These are phyloP conservation scores for Penicillium digitatum DNA, from an alignment of 2,329 filamentous ascomycete species.

Conservation along the genomic window DNA sequence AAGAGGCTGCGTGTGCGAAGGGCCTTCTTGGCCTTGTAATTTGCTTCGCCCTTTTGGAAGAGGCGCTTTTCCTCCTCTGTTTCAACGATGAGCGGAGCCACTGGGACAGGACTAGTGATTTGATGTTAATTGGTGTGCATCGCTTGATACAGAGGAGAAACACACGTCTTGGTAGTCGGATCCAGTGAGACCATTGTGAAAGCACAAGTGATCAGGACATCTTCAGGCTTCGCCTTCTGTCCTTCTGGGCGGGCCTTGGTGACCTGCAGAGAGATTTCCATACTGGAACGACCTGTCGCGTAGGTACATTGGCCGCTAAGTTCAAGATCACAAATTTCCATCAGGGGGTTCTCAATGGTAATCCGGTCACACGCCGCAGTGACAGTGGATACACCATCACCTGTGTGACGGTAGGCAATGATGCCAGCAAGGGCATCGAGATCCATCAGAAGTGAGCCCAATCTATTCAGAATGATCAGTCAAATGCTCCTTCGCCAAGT, in stretches of 20 bases:
- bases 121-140: constrained; percentile 8
- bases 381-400: constrained; percentile 60
- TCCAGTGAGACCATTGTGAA: constrained; percentile 76
- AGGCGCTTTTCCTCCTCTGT: constrained; percentile 62
- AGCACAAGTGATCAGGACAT: constrained; percentile 66
- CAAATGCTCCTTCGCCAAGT: constrained; percentile 11
- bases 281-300: constrained; percentile 67
- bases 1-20: constrained; percentile 58
- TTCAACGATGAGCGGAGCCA: constrained; percentile 59
- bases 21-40: constrained; percentile 64
- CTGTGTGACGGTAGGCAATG: constrained; percentile 69
- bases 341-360: constrained; percentile 65
- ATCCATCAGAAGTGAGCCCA: constrained; percentile 75
- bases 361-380: constrained; percentile 63
- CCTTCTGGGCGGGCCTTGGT: constrained; percentile 62
- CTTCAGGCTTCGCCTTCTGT: constrained; percentile 53
- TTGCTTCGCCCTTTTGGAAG: constrained; percentile 61
- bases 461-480: constrained; percentile 35
- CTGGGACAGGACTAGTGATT: constrained; percentile 52
- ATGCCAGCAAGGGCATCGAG: constrained; percentile 73
- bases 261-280: constrained; percentile 71
- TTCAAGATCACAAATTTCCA: constrained; percentile 74
- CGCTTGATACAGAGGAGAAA: neutral
- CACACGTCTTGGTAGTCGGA: constrained; percentile 60
- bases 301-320: constrained; percentile 67